phyloP scores from a whole-genome alignment of 73 alveolate species.

The Symbiodinium natans region DNA sequence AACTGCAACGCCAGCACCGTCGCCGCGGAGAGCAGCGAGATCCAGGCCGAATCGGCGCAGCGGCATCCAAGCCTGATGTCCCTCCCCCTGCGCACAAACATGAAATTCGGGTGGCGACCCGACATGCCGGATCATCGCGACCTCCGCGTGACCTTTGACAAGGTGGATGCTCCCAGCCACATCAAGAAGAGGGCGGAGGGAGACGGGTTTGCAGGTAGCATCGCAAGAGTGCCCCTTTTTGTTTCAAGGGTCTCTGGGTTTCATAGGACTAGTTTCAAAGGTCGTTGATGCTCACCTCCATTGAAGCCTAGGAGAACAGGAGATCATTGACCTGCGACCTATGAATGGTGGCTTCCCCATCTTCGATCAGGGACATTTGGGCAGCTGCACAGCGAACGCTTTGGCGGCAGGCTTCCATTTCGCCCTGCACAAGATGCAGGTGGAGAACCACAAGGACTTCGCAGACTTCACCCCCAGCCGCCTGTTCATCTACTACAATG shows the following conservation, averaged over 20 bases:
- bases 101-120: neutral
- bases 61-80: neutral
- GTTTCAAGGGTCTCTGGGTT: no score
- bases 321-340: conserved; percentile 55
- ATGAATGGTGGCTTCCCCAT: conserved; percentile 78
- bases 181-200: no score
- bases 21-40: no score
- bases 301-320: neutral
- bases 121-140: neutral
- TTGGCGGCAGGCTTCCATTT: neutral
- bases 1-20: no score
- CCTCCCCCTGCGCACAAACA: neutral
- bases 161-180: no score
- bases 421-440: neutral
- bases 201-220: neutral
- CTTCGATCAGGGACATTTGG: conserved; percentile 46
- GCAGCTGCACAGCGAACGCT: neutral
- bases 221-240: no score
- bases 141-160: no score
- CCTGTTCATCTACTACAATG: conserved; percentile 77
- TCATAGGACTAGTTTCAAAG: no score
- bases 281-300: no score
- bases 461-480: conserved; percentile 58
- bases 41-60: no score
- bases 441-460: conserved; percentile 10